Percentiles rank a stretch among this genome's conserved stretches.
Conservation (phyloP, 805 yeast species). For the Nematodospora valgi region DNA sequence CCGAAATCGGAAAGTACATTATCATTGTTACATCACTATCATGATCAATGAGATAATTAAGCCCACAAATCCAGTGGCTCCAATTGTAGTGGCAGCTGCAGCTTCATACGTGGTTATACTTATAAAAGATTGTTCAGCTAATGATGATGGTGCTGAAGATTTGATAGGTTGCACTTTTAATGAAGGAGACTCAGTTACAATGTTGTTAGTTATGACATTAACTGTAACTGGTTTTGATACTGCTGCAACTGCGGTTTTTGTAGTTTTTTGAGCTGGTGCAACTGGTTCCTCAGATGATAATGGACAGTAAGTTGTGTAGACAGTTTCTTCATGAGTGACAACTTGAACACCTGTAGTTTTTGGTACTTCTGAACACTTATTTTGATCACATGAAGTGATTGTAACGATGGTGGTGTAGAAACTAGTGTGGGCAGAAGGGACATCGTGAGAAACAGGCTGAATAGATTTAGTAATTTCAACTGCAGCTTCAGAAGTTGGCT, state of each 20-base stretch:
- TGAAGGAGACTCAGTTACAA: conserved; percentile 31
- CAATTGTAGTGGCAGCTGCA: conserved; percentile 20
- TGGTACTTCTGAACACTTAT: conserved; percentile 24
- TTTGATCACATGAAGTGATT: conserved; percentile 31
- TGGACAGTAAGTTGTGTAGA: conserved; percentile 29
- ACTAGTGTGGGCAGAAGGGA: too few species aligned
- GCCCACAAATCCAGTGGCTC: conserved; percentile 23
- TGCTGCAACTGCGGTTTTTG: conserved; percentile 4
- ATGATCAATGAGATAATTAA: conserved; percentile 19
- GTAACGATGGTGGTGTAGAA: conserved; percentile 30
- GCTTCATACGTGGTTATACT: conserved; percentile 19
- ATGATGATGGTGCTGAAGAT: conserved; percentile 14
- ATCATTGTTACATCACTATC: too few species aligned
- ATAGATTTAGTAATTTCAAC: conserved; percentile 14
- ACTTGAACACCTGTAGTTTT: conserved; percentile 33
- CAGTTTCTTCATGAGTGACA: conserved; percentile 20
- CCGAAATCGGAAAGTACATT: too few species aligned
- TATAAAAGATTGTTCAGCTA: background rate
- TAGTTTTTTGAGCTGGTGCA: conserved; percentile 1
- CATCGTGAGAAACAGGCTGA: too few species aligned
- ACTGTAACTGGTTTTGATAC: conserved; percentile 8
- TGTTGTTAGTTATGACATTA: conserved; percentile 41
- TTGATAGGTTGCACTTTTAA: conserved; percentile 13
- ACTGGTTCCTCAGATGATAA: conserved; percentile 8
- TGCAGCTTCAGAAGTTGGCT: conserved; percentile 9